phyloP scores from a whole-genome alignment of 495 filamentous ascomycete genomes.

The Hypomontagnella submonticulosa region DNA sequence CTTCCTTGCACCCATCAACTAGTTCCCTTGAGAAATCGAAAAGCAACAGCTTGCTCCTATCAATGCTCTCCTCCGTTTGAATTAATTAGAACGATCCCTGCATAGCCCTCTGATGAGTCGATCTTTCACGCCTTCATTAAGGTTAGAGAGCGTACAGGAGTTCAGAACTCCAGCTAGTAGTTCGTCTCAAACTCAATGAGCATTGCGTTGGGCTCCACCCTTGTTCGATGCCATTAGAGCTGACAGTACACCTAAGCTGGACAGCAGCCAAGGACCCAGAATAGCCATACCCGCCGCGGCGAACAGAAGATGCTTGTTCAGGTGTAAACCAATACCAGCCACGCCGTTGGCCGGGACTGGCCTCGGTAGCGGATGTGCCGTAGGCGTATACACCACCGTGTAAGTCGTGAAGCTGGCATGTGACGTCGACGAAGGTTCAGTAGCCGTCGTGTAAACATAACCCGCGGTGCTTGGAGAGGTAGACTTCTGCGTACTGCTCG shows the following conservation, averaged over 20 bases:
- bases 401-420: constrained; percentile 8
- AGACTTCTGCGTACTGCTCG: neutral
- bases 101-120: too few relatives aligned
- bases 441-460: constrained; percentile 33
- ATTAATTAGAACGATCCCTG: too few relatives aligned
- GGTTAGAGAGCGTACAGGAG: too few relatives aligned
- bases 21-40: constrained; percentile 8
- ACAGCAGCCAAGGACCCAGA: constrained; percentile 1
- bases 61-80: neutral
- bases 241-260: neutral
- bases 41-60: constrained; percentile 3
- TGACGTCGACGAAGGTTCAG: constrained; percentile 9
- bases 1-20: neutral
- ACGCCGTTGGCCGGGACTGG: constrained; percentile 25
- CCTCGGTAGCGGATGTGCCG: constrained; percentile 15
- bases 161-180: too few relatives aligned
- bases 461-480: neutral
- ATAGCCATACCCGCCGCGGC: neutral
- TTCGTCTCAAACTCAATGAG: too few relatives aligned
- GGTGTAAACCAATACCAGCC: neutral
- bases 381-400: constrained; percentile 17
- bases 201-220: neutral
- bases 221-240: constrained; percentile 1
- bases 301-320: constrained; percentile 1
- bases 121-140: too few relatives aligned